phyloP scores from a whole-genome alignment of 345 rosid species.

The Salix brachista region DNA sequence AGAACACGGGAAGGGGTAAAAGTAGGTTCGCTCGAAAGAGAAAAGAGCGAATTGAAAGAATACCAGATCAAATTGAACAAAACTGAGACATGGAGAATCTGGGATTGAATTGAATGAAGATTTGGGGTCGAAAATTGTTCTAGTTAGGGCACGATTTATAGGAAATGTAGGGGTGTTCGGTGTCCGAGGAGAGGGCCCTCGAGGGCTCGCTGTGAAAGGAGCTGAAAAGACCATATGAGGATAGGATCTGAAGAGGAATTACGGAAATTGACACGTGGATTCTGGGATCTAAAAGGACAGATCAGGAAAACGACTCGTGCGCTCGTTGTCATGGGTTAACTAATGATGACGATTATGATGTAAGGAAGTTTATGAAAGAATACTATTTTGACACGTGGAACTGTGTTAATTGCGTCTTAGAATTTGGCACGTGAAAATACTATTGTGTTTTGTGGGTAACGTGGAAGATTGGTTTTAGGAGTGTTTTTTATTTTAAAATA shows the following conservation, averaged over 20 bases:
- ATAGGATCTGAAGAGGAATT: constrained; percentile 4
- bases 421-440: neutral
- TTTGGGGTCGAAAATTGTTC: neutral
- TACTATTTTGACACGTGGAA: constrained; percentile 2
- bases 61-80: neutral
- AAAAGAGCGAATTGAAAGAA: constrained; percentile 9
- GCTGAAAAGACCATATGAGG: constrained; percentile 7
- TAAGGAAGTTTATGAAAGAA: neutral
- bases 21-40: constrained; percentile 17
- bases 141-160: constrained; percentile 24
- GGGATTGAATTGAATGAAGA: neutral
- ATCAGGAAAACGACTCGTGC: neutral
- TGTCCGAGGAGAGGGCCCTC: neutral
- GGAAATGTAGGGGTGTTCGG: constrained; percentile 3
- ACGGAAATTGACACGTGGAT: constrained; percentile 24
- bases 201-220: neutral
- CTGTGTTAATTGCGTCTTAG: no score
- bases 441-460: neutral
- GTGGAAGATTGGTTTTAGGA: neutral
- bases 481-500: no score
- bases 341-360: neutral
- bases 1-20: neutral
- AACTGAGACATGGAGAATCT: neutral
- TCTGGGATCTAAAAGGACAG: constrained; percentile 6
- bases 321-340: no score